phyloP scores from a whole-genome alignment of 805 yeast genomes.

The Saccharomycopsis sp. region DNA sequence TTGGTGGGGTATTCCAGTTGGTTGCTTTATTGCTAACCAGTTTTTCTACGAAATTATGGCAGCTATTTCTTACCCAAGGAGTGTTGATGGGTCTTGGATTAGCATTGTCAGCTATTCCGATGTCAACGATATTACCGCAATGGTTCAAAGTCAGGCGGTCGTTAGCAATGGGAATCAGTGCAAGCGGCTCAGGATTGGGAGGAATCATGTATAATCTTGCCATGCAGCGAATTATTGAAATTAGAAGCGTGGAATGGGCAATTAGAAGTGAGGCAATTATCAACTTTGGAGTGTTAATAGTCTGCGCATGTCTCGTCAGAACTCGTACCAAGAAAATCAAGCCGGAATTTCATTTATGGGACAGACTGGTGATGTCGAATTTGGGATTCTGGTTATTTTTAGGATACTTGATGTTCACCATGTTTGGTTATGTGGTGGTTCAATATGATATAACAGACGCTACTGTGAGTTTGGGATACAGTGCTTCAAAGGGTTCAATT shows the following conservation, averaged over 20 bases:
- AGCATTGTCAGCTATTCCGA: conserved; percentile 43
- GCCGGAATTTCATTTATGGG: conserved; percentile 36
- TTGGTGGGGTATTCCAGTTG: conserved; percentile 44
- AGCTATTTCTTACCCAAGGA: conserved; percentile 52
- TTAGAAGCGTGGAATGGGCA: conserved; percentile 30
- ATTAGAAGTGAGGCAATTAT: conserved; percentile 33
- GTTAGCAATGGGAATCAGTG: conserved; percentile 35
- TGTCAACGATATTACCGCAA: conserved; percentile 44
- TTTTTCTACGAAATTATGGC: conserved; percentile 46
- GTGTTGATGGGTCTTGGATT: conserved; percentile 46
- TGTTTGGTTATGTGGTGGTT: conserved; percentile 55
- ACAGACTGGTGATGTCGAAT: conserved; percentile 32
- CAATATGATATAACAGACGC: conserved; percentile 55
- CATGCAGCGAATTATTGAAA: conserved; percentile 31
- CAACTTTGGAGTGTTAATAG: conserved; percentile 30
- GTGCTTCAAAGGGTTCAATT: conserved; percentile 46
- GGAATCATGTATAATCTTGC: conserved; percentile 37
- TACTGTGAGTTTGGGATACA: conserved; percentile 53
- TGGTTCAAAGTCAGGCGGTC: conserved; percentile 47
- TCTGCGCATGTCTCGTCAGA: conserved; percentile 33
- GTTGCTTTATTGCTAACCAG: conserved; percentile 47
- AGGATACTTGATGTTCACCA: conserved; percentile 39
- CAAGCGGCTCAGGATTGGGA: conserved; percentile 39
- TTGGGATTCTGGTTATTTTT: conserved; percentile 39
- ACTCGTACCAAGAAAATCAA: conserved; percentile 34